phyloP scores from a whole-genome alignment of 225 moss, liverwort and hornwort species.

The Asterella californica region DNA sequence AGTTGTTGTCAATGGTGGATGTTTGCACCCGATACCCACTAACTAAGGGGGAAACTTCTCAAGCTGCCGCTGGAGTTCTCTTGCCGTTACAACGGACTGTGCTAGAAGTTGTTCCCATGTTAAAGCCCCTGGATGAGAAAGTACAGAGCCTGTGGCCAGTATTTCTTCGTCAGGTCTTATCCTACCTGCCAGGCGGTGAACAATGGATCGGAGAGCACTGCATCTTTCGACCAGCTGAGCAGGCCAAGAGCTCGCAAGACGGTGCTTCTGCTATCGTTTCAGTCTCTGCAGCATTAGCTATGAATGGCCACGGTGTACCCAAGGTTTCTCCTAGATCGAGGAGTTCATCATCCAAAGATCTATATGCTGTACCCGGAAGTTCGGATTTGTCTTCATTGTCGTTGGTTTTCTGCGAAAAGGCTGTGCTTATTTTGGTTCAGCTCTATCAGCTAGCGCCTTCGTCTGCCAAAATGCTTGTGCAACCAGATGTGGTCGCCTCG shows the following conservation, averaged over 20 bases:
- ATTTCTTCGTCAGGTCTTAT: constrained; percentile 75
- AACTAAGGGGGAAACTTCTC: constrained; percentile 26
- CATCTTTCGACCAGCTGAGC: constrained; percentile 32
- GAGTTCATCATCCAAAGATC: constrained; percentile 33
- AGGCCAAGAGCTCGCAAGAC: constrained; percentile 6
- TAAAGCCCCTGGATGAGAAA: constrained; percentile 76
- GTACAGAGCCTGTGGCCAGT: constrained; percentile 73
- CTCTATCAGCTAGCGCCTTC: constrained; percentile 62
- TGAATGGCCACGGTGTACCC: constrained; percentile 32
- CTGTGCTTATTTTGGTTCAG: constrained; percentile 64
- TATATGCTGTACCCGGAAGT: constrained; percentile 22
- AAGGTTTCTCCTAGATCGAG: constrained; percentile 10
- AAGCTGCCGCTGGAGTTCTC: constrained; percentile 32
- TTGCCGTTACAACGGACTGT: constrained; percentile 70
- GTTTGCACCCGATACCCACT: constrained; percentile 56
- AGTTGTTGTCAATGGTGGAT: constrained; percentile 78
- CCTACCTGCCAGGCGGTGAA: constrained; percentile 84
- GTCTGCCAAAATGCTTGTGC: constrained; percentile 57
- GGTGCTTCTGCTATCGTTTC: not conserved
- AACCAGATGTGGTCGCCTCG: constrained; percentile 79
- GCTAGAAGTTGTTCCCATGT: constrained; percentile 61
- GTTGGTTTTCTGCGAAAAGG: constrained; percentile 62
- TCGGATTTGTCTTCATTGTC: constrained; percentile 42
- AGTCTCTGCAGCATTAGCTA: constrained; percentile 1
- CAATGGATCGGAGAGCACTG: constrained; percentile 42